Evolutionary conservation across 75 land plant genomes (phyloP).

Genomic region (Adiantum capillusveneris): DNA sequence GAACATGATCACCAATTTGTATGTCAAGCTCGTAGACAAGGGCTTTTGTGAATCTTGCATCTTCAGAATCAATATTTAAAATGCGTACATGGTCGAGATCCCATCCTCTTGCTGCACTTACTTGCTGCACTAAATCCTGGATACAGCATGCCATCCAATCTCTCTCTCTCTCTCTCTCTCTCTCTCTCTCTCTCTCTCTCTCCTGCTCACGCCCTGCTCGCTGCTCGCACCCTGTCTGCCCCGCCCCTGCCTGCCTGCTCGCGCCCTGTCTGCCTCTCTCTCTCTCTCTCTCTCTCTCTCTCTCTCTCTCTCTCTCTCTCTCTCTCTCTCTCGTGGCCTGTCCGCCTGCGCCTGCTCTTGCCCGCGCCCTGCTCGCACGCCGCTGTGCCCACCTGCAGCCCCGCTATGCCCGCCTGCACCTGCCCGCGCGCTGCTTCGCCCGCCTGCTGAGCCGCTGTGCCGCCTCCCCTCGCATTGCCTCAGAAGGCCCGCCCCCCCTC

Average conservation of each 20-base stretch:
- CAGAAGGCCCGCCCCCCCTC: no score
- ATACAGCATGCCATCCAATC: neutral
- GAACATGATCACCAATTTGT: neutral
- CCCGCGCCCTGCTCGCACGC: neutral
- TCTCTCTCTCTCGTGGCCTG: neutral
- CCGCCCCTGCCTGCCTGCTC: no score
- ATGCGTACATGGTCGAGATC: neutral
- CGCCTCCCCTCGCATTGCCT: no score
- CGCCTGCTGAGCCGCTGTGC: no score
- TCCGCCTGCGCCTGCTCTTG: neutral
- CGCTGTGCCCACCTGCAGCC: no score
- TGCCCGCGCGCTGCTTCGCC: no score
- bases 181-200: neutral
- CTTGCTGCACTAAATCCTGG: neutral
- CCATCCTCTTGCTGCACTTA: neutral
- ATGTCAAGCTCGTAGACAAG: neutral
- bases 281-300: neutral
- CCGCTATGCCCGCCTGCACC: no score
- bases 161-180: slow-evolving; percentile 5
- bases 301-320: neutral
- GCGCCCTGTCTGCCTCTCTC: neutral
- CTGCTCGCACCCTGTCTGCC: neutral
- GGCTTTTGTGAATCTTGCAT: neutral
- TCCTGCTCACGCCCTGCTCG: neutral
- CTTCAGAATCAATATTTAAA: neutral